Evolutionary conservation across 192 early-diverging fungal species (phyloP), one percentile per base, ranked within the genome.

Genomic region (Backusella australiensis): DNA sequence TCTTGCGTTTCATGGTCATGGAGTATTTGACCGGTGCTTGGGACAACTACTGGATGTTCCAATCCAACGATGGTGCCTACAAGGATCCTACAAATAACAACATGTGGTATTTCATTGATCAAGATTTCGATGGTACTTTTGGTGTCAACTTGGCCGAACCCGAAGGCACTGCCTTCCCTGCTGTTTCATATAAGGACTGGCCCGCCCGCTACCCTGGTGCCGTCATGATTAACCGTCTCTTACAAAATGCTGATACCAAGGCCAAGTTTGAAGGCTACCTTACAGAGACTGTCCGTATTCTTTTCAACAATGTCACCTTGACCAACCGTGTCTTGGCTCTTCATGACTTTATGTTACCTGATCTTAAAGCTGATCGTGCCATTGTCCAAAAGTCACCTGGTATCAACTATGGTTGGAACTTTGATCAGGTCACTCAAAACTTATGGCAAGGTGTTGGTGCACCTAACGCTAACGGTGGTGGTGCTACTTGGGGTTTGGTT

Each of bases 91-190:
- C 56, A 21, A 77, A 79, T 53, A 75, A 74, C 34, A 70, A 81
- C 35, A 80, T 77, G 44, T 84, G 83, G 85, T 84, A 80, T 73
- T 86, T 80, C 75, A 69, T 86, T 21, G 83, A 75, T 23, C 85
- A 86, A 70, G 85, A 86, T 65, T 86, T 80, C 65, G 85, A 86
- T 67, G 85, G 77, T 69, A 86, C 85, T 42, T 86, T 86, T 76
- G 85, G 85, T 76, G 74, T 86, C 65, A 86, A 84, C 72, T 26
- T 86, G 42, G 70, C 70, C 17, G 41, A 29, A 7, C 74, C 73
- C 15, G 77, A 73, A 19, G 29, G 15, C 34, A 29, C 66, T 8
- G 71, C 59, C 14, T 84, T 80, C 41, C 39, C 66, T 1, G 46
- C 36, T 2, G 78, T 78, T 53, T 84, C 83, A 9, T 86, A 86